Conservation (phyloP, 495 filamentous ascomycete species). For the Neurospora sp. region DNA sequence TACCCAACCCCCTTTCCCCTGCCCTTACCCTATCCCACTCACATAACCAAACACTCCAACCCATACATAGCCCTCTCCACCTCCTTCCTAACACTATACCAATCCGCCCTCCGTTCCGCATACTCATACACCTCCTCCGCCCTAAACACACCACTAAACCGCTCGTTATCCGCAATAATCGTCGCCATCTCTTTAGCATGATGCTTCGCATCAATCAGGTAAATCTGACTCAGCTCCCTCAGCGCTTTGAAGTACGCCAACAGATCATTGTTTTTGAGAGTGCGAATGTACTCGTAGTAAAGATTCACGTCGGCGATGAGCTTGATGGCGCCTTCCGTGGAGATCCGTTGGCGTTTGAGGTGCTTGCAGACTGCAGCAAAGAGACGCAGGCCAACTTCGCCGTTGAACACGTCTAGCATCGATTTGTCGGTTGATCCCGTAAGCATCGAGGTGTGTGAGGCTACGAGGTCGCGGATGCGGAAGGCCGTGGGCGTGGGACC, state of each 20-base stretch:
- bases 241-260: conserved; percentile 85
- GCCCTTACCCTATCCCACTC: conserved; percentile 13
- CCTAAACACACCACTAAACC: conserved; percentile 85
- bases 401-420: conserved; percentile 96
- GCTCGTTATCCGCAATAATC: conserved; percentile 83
- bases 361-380: conserved; percentile 92
- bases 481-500: conserved; percentile 69
- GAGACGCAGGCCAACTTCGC: conserved; percentile 88
- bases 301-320: conserved; percentile 95
- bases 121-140: conserved; percentile 98
- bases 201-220: conserved; percentile 75
- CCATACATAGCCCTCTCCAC: conserved; percentile 99
- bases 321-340: conserved; percentile 79
- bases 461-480: conserved; percentile 73
- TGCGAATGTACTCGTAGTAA: conserved; percentile 76
- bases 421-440: conserved; percentile 90
- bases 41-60: conserved; percentile 83
- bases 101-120: conserved; percentile 87
- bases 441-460: conserved; percentile 82
- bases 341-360: conserved; percentile 89
- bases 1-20: neutral
- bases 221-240: conserved; percentile 89
- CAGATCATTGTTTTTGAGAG: conserved; percentile 71
- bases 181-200: conserved; percentile 92
- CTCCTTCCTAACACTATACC: conserved; percentile 74